Base-by-base conservation (phyloP, 139 green algal genomes). In the Haematococcus lacustris region DNA sequence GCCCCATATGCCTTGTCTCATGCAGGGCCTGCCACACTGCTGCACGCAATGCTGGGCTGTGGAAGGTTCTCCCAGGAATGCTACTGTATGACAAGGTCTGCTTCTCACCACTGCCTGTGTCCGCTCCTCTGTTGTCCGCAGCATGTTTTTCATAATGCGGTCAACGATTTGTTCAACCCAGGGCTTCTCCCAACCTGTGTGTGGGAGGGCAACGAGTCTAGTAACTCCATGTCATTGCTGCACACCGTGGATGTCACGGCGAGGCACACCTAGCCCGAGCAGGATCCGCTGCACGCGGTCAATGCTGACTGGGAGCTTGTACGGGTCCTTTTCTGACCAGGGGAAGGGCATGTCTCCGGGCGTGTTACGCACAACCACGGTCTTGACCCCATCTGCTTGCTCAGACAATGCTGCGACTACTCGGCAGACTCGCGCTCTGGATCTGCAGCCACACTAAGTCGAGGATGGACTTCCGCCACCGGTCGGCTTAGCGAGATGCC, bases 121-220 rank as follows among this genome's bases (percentile, higher is more conserved):
- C 43, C 84, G 74, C 78, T 86, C 84, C 80, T 86, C 80, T 33
- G 80, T 86, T 5, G 84, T 89, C 28, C 77, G 71, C 66, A 89
- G 78, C 74, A 79, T 85, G 28, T 80, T 80, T 76, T 89, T 89
- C 84, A 89, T 89, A 7, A 86, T 71, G 47, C 84, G 78, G 78
- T 89, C 84, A 21, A 85, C 62, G 40, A 89, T 89, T 66, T 89
- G 84, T 74, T 89, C 84, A 2, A 89, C 76, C 84, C 84, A 89
- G 0, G 80, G 76, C 76, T 89, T 89, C 65, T 89, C 80, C 84
- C 84, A 89, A 4, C 84, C 84, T 89, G 68, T 26, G 17, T 39
- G 37, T 67, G 61, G 32, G 17, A 13, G 5, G 6, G 62, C 30
- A 5, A n/a, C n/a, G n/a, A n/a, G n/a, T n/a, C n/a, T n/a, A n/a